These are phyloP conservation scores for Thinopyrum elongatum DNA, from an alignment of 176 grass and related monocot species.

Conservation along the genomic window DNA sequence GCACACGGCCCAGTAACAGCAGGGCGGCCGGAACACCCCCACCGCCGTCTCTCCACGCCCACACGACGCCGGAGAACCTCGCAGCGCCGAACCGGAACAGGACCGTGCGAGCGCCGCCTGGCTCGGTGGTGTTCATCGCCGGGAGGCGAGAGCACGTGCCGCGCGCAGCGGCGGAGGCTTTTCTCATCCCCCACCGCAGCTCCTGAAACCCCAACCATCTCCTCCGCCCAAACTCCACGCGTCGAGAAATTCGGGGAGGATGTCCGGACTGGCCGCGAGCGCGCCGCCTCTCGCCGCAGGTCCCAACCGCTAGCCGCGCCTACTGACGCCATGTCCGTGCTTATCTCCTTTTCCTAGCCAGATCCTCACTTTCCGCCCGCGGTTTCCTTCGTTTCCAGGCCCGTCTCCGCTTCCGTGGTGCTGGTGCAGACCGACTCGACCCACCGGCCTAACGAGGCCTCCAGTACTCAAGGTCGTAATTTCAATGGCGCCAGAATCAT, in stretches of 20 bases:
- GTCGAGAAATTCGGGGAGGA: not conserved
- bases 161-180: not conserved
- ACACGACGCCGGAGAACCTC: not conserved
- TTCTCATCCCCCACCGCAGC: not conserved
- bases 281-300: not conserved
- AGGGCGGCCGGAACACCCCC: not conserved
- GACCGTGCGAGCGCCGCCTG: not conserved
- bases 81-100: not conserved
- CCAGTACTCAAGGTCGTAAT: conserved; percentile 19
- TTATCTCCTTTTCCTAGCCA: not conserved
- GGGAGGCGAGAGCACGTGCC: not conserved
- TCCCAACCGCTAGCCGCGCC: not conserved
- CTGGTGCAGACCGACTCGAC: not conserved
- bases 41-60: not conserved
- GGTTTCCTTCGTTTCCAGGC: not conserved
- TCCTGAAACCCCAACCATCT: not conserved
- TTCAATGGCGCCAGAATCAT: not conserved
- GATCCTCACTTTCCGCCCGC: not conserved
- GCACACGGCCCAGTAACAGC: not conserved
- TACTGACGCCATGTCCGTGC: not conserved
- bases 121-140: not conserved
- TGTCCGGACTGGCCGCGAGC: not conserved
- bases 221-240: not conserved
- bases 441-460: not conserved
- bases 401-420: not conserved